Conservation (phyloP, 495 filamentous ascomycete genomes). For the Hypoxylon intermedium region DNA sequence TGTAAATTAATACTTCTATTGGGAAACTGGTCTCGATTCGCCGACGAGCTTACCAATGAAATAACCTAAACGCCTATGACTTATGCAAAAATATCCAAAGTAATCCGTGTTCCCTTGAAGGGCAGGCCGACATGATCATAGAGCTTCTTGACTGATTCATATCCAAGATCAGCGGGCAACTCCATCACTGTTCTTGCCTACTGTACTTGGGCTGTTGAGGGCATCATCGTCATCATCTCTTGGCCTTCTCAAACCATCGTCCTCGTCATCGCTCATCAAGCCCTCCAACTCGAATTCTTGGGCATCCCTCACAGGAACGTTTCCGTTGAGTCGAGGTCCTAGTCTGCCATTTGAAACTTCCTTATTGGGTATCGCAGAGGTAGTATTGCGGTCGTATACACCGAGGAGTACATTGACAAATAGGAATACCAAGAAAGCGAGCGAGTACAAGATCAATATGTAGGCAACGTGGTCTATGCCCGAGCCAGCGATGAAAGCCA, state of each 20-base stretch:
- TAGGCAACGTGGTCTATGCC: slow-evolving; percentile 90
- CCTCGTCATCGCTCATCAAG: slow-evolving; percentile 84
- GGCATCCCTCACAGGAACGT: slow-evolving; percentile 69
- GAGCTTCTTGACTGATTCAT: background rate
- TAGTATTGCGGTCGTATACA: slow-evolving; percentile 70
- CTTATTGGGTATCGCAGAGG: slow-evolving; percentile 40
- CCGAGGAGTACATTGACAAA: slow-evolving; percentile 83
- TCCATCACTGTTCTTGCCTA: slow-evolving; percentile 46
- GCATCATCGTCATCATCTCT: slow-evolving; percentile 44
- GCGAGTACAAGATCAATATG: slow-evolving; percentile 85
- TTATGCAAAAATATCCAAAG: slow-evolving; percentile 27
- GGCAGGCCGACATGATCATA: background rate
- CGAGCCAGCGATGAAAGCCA: slow-evolving; percentile 73
- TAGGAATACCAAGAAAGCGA: slow-evolving; percentile 90
- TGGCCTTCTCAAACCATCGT: slow-evolving; percentile 44
- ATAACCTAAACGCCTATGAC: slow-evolving; percentile 22
- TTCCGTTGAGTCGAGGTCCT: slow-evolving; percentile 61
- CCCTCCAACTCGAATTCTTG: slow-evolving; percentile 92
- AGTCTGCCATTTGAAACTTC: slow-evolving; percentile 38
- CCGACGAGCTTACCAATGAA: background rate
- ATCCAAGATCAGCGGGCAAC: slow-evolving; percentile 19
- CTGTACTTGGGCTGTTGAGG: slow-evolving; percentile 48
- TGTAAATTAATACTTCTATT: background rate
- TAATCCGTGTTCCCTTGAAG: slow-evolving; percentile 2
- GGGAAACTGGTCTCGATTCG: slow-evolving; percentile 1